Base-by-base conservation (phyloP, 345 rosid species). In the Combretum micranthum region DNA sequence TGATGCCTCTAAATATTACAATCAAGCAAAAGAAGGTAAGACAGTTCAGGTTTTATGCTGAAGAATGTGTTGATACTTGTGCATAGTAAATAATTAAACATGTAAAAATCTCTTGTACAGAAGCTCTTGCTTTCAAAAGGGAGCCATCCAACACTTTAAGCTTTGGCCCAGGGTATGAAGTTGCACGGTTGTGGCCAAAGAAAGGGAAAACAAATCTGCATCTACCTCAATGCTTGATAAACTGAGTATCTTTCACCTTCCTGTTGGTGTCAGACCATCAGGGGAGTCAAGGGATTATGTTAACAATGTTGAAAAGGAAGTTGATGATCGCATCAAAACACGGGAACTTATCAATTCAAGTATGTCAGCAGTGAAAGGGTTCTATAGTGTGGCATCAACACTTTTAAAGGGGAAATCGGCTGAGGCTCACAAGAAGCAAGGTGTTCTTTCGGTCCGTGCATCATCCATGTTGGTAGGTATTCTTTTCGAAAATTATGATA, bases 381-480 rank as follows among this genome's bases (percentile, higher is more conserved):
- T 83, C 48, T 74, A 72, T 69, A 75, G 70, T 65, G 68, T 70
- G 61, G 89, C 86, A 26, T 83, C 91, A 61, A 58, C 76, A 19
- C 60, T 76, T 20, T 61, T 87, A 57, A 76, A 78, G 71, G 76
- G 82, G 56, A 83, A 75, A 72, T 72, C 69, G 68, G 75, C 74
- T 66, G 91, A 78, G 60, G 63, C 61, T 63, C 72, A 69, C 25
- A 85, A 86, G 76, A 79, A 75, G 75, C 85, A 89, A 61, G 91
- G 94, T 66, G 64, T 81, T 64, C 77, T 89, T 69, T 82, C 97
- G 48, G 76, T 69, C 56, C 96, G 99, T 64, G 91, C 97, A 52
- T 94, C 99, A 42, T 93, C 94, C 32, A 88, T 93, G 97, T 80
- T 93, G 90, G 99, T 93, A 87, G 64, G n/a, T 61, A 53, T 51